Evolutionary conservation across 1,139 yeast species (phyloP), one percentile per base, ranked within the genome.

Genomic region (Suhomyces coccinellae): DNA sequence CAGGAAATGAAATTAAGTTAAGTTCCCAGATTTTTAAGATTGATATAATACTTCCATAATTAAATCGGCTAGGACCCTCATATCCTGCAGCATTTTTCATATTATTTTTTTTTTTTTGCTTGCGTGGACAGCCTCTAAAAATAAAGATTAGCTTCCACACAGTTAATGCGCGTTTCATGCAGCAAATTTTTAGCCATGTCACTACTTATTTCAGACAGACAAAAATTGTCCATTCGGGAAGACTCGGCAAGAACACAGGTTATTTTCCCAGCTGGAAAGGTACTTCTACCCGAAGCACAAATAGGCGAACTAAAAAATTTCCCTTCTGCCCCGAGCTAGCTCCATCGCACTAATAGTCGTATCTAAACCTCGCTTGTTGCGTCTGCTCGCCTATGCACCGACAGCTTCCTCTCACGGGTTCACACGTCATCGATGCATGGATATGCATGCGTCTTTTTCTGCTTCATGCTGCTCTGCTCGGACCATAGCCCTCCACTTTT

Each of bases 21-120:
- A 42, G 43, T 33, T 36, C 32, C 34, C 34, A 45, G 48, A 45
- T 45, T 33, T 20, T 32, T 24, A 29, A 45, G 44, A 45, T 42
- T 33, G 43, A 42, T 38, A 45, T 41, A 42, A 41, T 30, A 36
- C 27, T 39, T 38, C 41, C 44, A 40, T 32, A 36, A 34, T 41
- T 46, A 32, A 40, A 43, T 43, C 46, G 46, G 46, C 43, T 46
- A 46, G 46, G 49, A 40, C 48, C 44, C 46, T 42, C 45, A 41
- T 33, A 43, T 38, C 20, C 43, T 39, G 41, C 42, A 30, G 38
- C 20, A 36, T 38, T 31, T 20, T 20, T 6, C 24, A 20, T 20
- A 20, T 6, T 20, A 35, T 39, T 38, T 36, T 41, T 32, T 37
- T 15, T 40, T 33, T 37, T 30, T 34, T 16, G 36, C 26, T n/a